A percentile compares a stretch with the other conserved stretches of the same genome.
phyloP scores from a whole-genome alignment of 768 basidiomycete genomes.

The Trametes gibbosa region DNA sequence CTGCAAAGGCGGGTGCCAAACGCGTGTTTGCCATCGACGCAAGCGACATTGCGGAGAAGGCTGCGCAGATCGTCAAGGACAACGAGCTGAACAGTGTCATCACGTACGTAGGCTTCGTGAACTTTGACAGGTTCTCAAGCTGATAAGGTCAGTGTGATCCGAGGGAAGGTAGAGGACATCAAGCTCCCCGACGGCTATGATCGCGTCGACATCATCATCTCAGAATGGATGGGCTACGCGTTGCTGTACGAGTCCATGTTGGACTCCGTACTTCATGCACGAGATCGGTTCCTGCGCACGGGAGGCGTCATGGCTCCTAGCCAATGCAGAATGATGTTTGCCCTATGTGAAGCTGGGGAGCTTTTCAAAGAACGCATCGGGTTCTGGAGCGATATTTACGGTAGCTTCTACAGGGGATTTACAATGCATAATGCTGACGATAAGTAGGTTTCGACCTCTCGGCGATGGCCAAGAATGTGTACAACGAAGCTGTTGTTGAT shows the following conservation, averaged over 20 bases:
- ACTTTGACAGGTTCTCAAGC: not conserved
- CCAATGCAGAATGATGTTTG: slow-evolving; percentile 84
- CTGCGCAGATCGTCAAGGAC: slow-evolving; percentile 44
- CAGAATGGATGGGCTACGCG: slow-evolving; percentile 97
- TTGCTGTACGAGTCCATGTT: slow-evolving; percentile 96
- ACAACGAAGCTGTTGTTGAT: slow-evolving; percentile 83
- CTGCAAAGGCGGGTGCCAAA: slow-evolving; percentile 85
- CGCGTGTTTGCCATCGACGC: slow-evolving; percentile 92
- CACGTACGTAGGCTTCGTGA: slow-evolving; percentile 37
- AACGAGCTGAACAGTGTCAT: slow-evolving; percentile 66
- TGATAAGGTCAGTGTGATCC: slow-evolving; percentile 59
- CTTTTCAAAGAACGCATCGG: slow-evolving; percentile 77
- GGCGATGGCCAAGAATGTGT: slow-evolving; percentile 72
- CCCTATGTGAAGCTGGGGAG: slow-evolving; percentile 72
- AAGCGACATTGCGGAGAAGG: slow-evolving; percentile 60
- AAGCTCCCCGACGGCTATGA: slow-evolving; percentile 64
- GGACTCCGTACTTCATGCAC: slow-evolving; percentile 86
- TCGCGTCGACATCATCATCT: slow-evolving; percentile 91
- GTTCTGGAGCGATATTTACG: slow-evolving; percentile 92
- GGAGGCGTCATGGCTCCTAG: slow-evolving; percentile 81
- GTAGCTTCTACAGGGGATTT: slow-evolving; percentile 37
- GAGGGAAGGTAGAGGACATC: slow-evolving; percentile 90
- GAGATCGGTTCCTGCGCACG: slow-evolving; percentile 80
- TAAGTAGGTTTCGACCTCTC: slow-evolving; percentile 81
- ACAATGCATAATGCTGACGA: not conserved